Evolutionary conservation across 108 stramenopile genomes (phyloP), one percentile per base, ranked within the genome.

Genomic region (Conticribra weissflogii): DNA sequence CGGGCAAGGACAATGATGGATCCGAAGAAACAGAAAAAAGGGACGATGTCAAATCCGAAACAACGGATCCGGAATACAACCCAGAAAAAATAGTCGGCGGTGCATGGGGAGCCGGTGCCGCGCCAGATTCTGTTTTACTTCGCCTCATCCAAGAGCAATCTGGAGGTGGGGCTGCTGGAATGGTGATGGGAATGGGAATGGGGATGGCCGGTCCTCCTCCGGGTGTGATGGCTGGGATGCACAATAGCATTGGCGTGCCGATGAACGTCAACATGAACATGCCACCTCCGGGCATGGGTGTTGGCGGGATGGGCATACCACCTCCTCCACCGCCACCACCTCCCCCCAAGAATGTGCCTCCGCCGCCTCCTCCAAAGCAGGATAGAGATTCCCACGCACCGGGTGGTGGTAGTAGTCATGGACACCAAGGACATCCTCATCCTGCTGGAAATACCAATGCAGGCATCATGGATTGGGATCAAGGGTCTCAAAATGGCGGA

Each of bases 91-190:
- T 81, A 22, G 54, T 79, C 15, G 91, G 87, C 22, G 94, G 94
- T 15, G 93, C 90, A 7, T 95, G 94, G 94, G 91, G 94, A n/a
- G 88, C 86, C 8, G 90, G 93, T 23, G 87, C 87, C 3, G 81
- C 83, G 19, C 79, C 85, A 24, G 89, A 86, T 30, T 88, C 88
- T n/a, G 59, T 74, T 15, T 54, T 94, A 54, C 81, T 90, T 15
- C 76, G 79, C 36, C 80, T 95, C 30, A 90, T 95, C 59, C 85
- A 85, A 65, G 86, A 90, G 31, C 91, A 92, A 79, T 66, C 76
- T 3, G 63, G 75, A 29, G 74, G 68, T 46, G 62, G 28, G 15
- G 46, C 55, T 48, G 63, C 48, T 24, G 63, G 63, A 31, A 56
- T 55, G 55, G 52, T 57, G 17, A 50, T 59, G 45, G 59, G 52